Base-by-base conservation (phyloP, 352 stramenopile species). In the Phytophthora ohioensis region DNA sequence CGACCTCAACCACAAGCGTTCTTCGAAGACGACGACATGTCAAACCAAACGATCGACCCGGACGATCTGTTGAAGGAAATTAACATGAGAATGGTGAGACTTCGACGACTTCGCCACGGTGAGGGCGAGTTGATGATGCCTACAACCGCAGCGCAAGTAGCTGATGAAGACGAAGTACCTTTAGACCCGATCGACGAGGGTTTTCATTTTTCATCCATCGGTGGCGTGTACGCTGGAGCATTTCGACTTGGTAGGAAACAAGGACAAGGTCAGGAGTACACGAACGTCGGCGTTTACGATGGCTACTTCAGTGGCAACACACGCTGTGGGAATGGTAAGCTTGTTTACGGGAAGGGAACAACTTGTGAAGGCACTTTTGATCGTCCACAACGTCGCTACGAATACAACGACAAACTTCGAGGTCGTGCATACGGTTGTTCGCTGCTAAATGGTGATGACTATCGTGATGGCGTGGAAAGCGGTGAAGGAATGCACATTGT, bases 191-290 rank as follows among this genome's bases (percentile, higher is more conserved):
- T 75, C 54, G 81, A 91, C 46, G 78, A 91, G 17, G 46, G 73
- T 8, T 92, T 92, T 57, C 82, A 92, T 39, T 82, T 92, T 65
- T 90, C 81, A 34, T 82, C 81, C 1, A 92, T 91, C 9, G 78
- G 79, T 1, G 68, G 81, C 3, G 80, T 91, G 62, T 92, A 91
- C 68, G 52, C 67, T 0, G 85, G 85, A 1, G 64, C 71, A 35
- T 92, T 86, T 77, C 61, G 68, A 11, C 66, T 88, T 21, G 81
- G 82, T 5, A 45, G 72, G 6, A 90, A 87, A 51, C 85, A 92
- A 48, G 85, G 81, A 9, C 63, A 64, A 15, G 85, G 81, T 5
- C 77, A 79, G 12, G 82, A 91, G 63, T 88, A 84, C 67, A 87
- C 82, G 7, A 92, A 92, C 39, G 73, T 80, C 3, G 85, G 82